A percentile compares a stretch with the other conserved stretches of the same genome.
phyloP scores from a whole-genome alignment of 1,284 basidiomycete genomes.

The Hypsizygus ulmarius region DNA sequence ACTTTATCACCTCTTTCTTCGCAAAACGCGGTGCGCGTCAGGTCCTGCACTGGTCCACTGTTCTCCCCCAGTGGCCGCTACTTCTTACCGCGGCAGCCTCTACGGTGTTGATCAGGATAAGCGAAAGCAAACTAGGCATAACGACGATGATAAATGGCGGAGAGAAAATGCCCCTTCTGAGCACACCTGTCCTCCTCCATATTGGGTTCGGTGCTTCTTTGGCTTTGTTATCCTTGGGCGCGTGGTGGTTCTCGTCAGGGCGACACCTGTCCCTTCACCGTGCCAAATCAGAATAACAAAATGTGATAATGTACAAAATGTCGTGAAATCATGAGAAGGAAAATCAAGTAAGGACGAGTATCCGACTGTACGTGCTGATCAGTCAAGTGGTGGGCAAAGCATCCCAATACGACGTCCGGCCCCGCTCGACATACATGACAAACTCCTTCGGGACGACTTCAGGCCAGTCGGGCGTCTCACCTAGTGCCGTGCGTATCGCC shows the following conservation, averaged over 20 bases:
- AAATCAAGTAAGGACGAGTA: no score
- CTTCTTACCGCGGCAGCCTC: conserved; percentile 31
- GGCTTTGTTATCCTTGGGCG: conserved; percentile 37
- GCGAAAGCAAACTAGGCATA: conserved; percentile 22
- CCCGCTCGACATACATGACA: conserved; percentile 39
- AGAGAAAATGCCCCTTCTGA: conserved; percentile 31
- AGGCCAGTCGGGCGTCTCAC: conserved; percentile 37
- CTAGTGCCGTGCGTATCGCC: conserved; percentile 49
- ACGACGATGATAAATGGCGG: conserved; percentile 22
- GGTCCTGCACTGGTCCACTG: conserved; percentile 24
- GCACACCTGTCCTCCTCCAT: conserved; percentile 35
- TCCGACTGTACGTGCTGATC: no score
- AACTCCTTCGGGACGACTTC: conserved; percentile 43
- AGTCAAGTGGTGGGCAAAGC: conserved; percentile 1
- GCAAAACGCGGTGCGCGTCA: conserved; percentile 19
- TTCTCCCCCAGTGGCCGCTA: conserved; percentile 34
- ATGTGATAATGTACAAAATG: no score
- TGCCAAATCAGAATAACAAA: no score
- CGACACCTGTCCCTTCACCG: conserved; percentile 22
- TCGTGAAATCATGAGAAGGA: no score
- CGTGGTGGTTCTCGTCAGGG: conserved; percentile 46
- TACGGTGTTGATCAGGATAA: conserved; percentile 25
- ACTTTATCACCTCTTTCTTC: conserved; percentile 39
- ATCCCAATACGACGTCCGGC: conserved; percentile 31
- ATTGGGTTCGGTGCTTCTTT: conserved; percentile 40